phyloP scores from a whole-genome alignment of 2,329 filamentous ascomycete genomes.

The Colletotrichum costaricense region DNA sequence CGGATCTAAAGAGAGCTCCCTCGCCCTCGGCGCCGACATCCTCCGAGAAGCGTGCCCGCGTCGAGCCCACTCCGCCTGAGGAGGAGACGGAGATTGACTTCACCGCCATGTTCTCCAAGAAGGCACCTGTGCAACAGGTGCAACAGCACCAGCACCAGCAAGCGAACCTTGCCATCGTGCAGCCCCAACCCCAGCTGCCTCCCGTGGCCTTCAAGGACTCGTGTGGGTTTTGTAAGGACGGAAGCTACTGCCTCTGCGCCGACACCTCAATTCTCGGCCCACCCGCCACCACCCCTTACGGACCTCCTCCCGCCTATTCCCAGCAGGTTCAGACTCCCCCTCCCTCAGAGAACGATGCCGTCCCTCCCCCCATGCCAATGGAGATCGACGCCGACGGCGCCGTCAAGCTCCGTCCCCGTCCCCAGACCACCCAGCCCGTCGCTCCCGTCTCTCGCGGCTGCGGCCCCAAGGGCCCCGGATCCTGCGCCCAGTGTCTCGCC shows the following conservation, averaged over 20 bases:
- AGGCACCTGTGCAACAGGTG: slow-evolving; percentile 42
- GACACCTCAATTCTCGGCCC: slow-evolving; percentile 58
- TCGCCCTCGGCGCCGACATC: slow-evolving; percentile 56
- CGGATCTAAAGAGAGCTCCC: slow-evolving; percentile 62
- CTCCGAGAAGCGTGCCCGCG: slow-evolving; percentile 67
- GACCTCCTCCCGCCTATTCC: slow-evolving; percentile 40
- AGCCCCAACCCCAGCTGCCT: slow-evolving; percentile 46
- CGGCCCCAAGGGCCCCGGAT: slow-evolving; percentile 78
- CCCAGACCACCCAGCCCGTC: slow-evolving; percentile 45
- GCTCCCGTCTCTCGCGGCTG: slow-evolving; percentile 53
- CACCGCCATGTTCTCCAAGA: slow-evolving; percentile 71
- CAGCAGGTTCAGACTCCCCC: slow-evolving; percentile 65
- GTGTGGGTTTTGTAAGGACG: slow-evolving; percentile 86
- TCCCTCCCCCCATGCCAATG: slow-evolving; percentile 62
- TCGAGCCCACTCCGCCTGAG: slow-evolving; percentile 60
- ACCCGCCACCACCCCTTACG: slow-evolving; percentile 21
- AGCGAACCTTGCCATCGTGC: slow-evolving; percentile 33
- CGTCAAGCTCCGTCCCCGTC: slow-evolving; percentile 64
- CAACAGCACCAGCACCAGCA: slow-evolving; percentile 33
- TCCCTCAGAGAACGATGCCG: slow-evolving; percentile 70
- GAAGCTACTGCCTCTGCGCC: slow-evolving; percentile 85
- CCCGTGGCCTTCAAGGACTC: slow-evolving; percentile 65
- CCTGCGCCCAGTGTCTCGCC: slow-evolving; percentile 80
- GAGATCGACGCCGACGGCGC: slow-evolving; percentile 70
- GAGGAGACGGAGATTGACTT: slow-evolving; percentile 81